These are phyloP conservation scores for Fusarium clavum DNA, from an alignment of 2,329 filamentous ascomycete species.

Conservation along the genomic window DNA sequence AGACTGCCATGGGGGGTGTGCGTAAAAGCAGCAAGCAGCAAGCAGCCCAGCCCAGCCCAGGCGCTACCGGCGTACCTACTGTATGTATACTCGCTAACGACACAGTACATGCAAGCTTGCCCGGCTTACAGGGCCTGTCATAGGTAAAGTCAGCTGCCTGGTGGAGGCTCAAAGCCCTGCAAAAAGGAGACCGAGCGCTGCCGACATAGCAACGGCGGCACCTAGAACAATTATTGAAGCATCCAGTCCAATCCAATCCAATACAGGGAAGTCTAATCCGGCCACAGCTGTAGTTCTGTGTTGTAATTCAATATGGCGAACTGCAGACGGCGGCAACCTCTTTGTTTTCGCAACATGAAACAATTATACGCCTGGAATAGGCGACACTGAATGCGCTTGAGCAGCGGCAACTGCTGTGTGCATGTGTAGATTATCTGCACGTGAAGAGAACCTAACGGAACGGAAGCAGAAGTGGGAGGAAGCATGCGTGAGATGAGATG, in stretches of 20 bases:
- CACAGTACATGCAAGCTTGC: conserved; percentile 19
- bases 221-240: conserved; percentile 31
- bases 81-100: conserved; percentile 9
- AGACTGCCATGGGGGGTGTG: conserved; percentile 29
- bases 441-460: conserved; percentile 2
- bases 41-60: background rate
- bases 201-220: conserved; percentile 44
- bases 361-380: conserved; percentile 22
- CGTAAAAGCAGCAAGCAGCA: conserved; percentile 11
- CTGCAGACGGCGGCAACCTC: conserved; percentile 30
- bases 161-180: conserved; percentile 30
- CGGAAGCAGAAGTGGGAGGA: conserved; percentile 14
- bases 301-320: background rate
- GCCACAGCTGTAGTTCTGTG: background rate
- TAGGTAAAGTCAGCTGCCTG: conserved; percentile 29
- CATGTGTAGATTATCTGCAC: background rate
- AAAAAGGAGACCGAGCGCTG: conserved; percentile 29
- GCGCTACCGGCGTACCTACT: conserved; percentile 32
- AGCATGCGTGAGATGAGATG: conserved; percentile 8
- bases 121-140: conserved; percentile 19
- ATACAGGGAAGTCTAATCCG: conserved; percentile 19
- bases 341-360: conserved; percentile 32
- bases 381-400: conserved; percentile 13
- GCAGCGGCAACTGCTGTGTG: background rate
- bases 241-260: conserved; percentile 15